Evolutionary conservation across 805 yeast genomes (phyloP).

Genomic region (Candida hungchunana): DNA sequence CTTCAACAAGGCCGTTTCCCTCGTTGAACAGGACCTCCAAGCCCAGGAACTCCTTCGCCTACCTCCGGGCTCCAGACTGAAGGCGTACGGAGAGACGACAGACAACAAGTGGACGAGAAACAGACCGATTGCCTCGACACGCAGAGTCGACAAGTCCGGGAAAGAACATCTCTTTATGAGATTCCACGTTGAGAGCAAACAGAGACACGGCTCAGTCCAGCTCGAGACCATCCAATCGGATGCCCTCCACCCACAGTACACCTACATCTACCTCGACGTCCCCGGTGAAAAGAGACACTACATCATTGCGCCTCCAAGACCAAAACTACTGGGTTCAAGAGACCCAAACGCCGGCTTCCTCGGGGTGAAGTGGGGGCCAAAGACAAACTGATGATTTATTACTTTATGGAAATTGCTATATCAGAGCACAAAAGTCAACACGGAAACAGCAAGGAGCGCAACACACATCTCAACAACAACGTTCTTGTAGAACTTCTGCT

Average conservation of each 20-base stretch:
- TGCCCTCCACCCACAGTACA: conserved; percentile 61
- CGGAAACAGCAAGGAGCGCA: conserved; percentile 7
- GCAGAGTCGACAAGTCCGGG: conserved; percentile 68
- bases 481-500: conserved; percentile 9
- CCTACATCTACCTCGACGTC: conserved; percentile 71
- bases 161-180: conserved; percentile 79
- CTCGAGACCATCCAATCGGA: conserved; percentile 73
- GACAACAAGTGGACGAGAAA: conserved; percentile 82
- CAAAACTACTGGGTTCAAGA: conserved; percentile 34
- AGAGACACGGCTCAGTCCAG: conserved; percentile 63
- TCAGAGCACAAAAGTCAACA: conserved; percentile 4
- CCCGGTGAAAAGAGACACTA: conserved; percentile 67
- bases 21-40: conserved; percentile 63
- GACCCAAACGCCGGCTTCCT: conserved; percentile 54
- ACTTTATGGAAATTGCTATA: too few species aligned
- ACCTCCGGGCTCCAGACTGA: conserved; percentile 51
- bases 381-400: conserved; percentile 41
- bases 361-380: conserved; percentile 87
- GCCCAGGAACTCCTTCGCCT: conserved; percentile 53
- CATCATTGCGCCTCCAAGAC: conserved; percentile 58
- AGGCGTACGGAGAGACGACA: conserved; percentile 76
- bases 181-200: conserved; percentile 76
- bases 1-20: conserved; percentile 78
- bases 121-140: conserved; percentile 71
- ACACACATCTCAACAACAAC: conserved; percentile 3